Conservation (phyloP, 495 filamentous ascomycete genomes). For the Lasiosphaeriaceae sp. region DNA sequence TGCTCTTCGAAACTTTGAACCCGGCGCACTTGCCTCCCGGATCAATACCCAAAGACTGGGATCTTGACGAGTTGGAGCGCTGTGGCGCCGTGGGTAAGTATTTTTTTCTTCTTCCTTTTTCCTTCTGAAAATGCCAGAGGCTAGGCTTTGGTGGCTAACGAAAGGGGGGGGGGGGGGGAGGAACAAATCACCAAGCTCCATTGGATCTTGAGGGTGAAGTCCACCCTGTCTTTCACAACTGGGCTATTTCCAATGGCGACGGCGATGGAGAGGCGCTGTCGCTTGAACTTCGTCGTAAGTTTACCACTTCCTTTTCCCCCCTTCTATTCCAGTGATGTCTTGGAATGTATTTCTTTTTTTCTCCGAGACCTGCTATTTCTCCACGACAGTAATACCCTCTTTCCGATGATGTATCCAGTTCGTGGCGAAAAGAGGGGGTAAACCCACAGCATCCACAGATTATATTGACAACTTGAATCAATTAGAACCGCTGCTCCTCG, state of each 20-base stretch:
- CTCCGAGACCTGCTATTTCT: too few species aligned
- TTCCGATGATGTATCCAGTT: too few species aligned
- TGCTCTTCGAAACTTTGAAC: background rate
- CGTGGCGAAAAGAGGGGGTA: too few species aligned
- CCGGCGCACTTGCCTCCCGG: background rate
- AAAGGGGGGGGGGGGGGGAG: too few species aligned
- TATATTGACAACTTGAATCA: background rate
- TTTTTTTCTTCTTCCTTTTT: too few species aligned
- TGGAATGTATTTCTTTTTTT: background rate
- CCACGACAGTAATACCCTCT: too few species aligned
- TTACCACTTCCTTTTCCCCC: background rate
- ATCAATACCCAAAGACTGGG: constrained; percentile 28
- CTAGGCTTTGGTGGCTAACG: background rate
- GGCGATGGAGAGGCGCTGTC: constrained; percentile 5
- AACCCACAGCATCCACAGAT: too few species aligned
- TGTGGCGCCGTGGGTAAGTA: constrained; percentile 32
- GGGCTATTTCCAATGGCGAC: constrained; percentile 17
- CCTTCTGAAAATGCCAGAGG: background rate
- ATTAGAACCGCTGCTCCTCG: constrained; percentile 25
- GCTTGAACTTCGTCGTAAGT: constrained; percentile 21
- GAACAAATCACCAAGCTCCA: constrained; percentile 6
- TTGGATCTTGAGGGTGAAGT: constrained; percentile 24
- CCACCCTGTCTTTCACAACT: constrained; percentile 32
- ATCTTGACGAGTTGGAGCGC: constrained; percentile 23
- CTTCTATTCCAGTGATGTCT: too few species aligned